Evolutionary conservation across 257 asterid genomes (phyloP).

Genomic region (Scutellaria baicalensis): DNA sequence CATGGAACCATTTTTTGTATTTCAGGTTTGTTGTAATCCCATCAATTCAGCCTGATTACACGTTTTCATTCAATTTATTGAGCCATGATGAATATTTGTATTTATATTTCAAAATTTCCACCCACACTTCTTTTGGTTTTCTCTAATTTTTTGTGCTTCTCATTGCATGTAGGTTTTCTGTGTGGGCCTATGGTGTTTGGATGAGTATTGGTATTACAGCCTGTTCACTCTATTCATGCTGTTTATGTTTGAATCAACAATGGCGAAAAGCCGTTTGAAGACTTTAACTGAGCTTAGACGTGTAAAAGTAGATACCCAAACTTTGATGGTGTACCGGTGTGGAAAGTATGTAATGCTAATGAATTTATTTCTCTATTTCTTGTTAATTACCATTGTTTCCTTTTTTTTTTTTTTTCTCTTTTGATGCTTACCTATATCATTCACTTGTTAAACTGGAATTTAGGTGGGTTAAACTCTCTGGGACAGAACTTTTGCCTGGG

Average conservation of each 20-base stretch:
- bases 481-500: conserved; percentile 92
- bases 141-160: conserved; percentile 11
- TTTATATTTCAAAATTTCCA: background rate
- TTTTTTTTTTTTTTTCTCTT: background rate
- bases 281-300: conserved; percentile 93
- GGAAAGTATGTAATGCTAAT: conserved; percentile 72
- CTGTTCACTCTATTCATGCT: conserved; percentile 92
- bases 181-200: conserved; percentile 98
- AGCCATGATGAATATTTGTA: background rate
- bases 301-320: conserved; percentile 89
- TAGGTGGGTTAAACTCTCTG: conserved; percentile 92
- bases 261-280: conserved; percentile 96
- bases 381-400: background rate
- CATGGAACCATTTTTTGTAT: conserved; percentile 96
- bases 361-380: background rate
- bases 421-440: conserved; percentile 10
- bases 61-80: background rate
- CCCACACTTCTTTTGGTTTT: background rate
- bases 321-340: conserved; percentile 82
- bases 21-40: conserved; percentile 59
- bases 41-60: background rate
- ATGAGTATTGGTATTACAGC: conserved; percentile 96
- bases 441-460: conserved; percentile 20
- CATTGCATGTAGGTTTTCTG: conserved; percentile 73
- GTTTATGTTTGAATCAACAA: conserved; percentile 97